Percentiles rank a stretch among this genome's conserved stretches.
Evolutionary conservation across 164 flowering plant genomes (phyloP).

Genomic region (Taxillus chinensis): DNA sequence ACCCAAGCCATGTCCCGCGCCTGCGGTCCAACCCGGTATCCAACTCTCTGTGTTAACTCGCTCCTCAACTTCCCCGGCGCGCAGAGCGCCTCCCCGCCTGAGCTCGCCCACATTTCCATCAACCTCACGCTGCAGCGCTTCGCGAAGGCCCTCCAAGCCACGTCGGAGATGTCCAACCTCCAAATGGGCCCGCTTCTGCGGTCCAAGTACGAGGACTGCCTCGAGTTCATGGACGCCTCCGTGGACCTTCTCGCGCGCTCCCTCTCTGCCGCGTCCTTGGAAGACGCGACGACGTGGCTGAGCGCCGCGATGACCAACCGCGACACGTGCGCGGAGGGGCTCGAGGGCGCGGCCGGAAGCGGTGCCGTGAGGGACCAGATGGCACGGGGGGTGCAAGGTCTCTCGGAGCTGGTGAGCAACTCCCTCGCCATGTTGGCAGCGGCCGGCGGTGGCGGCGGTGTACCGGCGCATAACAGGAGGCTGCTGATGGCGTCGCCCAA

Average conservation of each 20-base stretch:
- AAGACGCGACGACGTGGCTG: conserved; percentile 88
- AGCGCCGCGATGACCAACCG: conserved; percentile 87
- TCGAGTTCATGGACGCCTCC: conserved; percentile 76
- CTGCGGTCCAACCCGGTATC: conserved; percentile 57
- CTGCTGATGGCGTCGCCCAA: conserved; percentile 19
- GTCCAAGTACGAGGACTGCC: conserved; percentile 65
- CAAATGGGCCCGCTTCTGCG: conserved; percentile 49
- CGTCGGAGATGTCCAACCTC: conserved; percentile 29
- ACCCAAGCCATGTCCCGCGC: conserved; percentile 49
- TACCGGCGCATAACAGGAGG: conserved; percentile 50
- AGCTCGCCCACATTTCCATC: conserved; percentile 71
- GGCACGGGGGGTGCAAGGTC: conserved; percentile 23
- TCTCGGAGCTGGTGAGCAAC: conserved; percentile 56
- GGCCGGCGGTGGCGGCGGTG: conserved; percentile 25
- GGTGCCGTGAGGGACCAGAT: conserved; percentile 46
- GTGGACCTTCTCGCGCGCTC: conserved; percentile 56
- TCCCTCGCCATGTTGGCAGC: conserved; percentile 60
- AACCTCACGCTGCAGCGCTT: conserved; percentile 67
- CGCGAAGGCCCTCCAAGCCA: conserved; percentile 36
- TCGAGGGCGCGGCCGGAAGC: conserved; percentile 34
- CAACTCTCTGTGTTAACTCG: conserved; percentile 61
- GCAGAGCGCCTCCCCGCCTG: conserved; percentile 38
- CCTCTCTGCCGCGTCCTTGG: conserved; percentile 28
- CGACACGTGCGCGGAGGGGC: conserved; percentile 86
- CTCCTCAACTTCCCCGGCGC: conserved; percentile 77